Evolutionary conservation across 352 stramenopile genomes (phyloP).

Genomic region (Globisporangium takayamanum): DNA sequence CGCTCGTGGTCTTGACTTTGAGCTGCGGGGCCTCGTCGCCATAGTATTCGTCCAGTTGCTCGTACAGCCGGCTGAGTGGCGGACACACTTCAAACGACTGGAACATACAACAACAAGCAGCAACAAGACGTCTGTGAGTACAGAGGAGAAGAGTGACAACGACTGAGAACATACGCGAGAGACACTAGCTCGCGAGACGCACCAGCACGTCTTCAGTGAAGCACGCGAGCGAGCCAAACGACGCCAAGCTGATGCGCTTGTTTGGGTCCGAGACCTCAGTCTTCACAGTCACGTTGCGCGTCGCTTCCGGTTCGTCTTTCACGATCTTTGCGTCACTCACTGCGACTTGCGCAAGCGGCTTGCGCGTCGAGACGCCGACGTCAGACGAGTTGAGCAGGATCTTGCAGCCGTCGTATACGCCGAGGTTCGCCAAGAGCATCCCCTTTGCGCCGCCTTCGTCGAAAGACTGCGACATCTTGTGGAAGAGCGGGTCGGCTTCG

Average conservation of each 20-base stretch:
- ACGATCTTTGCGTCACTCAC: slow-evolving; percentile 1
- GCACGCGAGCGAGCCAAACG: slow-evolving; percentile 44
- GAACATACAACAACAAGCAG: not conserved
- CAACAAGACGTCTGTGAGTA: not conserved
- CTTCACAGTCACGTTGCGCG: slow-evolving; percentile 7
- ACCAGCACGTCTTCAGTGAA: slow-evolving; percentile 53
- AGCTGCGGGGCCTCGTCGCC: slow-evolving; percentile 35
- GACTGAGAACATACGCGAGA: no score
- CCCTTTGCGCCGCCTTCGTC: slow-evolving; percentile 89
- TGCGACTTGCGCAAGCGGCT: slow-evolving; percentile 10
- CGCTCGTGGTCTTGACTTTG: slow-evolving; percentile 52
- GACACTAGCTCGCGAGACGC: not conserved
- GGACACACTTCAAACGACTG: slow-evolving; percentile 54
- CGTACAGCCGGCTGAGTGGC: slow-evolving; percentile 59
- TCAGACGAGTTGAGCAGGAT: slow-evolving; percentile 79
- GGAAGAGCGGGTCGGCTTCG: slow-evolving; percentile 87
- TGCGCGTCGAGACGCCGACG: slow-evolving; percentile 55
- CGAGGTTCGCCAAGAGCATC: slow-evolving; percentile 90
- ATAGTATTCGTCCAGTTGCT: slow-evolving; percentile 65
- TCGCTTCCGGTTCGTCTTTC: slow-evolving; percentile 14
- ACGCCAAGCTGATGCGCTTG: slow-evolving; percentile 39
- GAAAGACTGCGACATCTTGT: slow-evolving; percentile 91
- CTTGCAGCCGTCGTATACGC: slow-evolving; percentile 84
- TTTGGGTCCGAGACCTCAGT: slow-evolving; percentile 13
- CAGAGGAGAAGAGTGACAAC: not conserved